Base-by-base conservation (phyloP, 768 basidiomycete species). In the Lactifluus hygrophoroides region DNA sequence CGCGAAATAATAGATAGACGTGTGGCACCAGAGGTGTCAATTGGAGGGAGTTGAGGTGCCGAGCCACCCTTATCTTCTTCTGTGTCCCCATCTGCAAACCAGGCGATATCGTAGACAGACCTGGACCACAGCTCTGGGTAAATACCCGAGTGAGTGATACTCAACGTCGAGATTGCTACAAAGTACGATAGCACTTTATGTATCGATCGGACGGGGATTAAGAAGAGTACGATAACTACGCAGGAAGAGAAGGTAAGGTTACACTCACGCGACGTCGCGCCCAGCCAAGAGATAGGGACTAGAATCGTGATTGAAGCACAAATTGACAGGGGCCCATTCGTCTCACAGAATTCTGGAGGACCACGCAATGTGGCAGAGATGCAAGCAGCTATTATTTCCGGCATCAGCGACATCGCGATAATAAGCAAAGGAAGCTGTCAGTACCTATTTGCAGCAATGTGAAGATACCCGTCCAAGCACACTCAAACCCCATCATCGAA, bases 61-160 rank as follows among this genome's bases (percentile, higher is more conserved):
- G 47, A 30, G 49, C 14, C 27, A 5, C 54, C 40, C n/a, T 28
- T 62, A 49, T 23, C 52, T 28, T n/a, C n/a, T n/a, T n/a, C 28
- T 14, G 16, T 45, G 25, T 45, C 37, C 6, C 38, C 52, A 3
- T 53, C 58, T 57, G 67, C 42, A 66, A 85, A 88, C 87, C 87
- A 88, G 16, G 76, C 75, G 19, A 86, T 72, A 14, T 72, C 67
- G 59, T 78, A 78, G 34, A 87, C 68, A 10, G 77, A 74, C 42
- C 71, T 72, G 28, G 50, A 69, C 85, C 85, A 88, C 54, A 88
- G 71, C 44, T 71, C 69, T 9, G 77, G 74, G 60, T 78, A 67
- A 10, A 65, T 62, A 49, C 65, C 64, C 25, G 69, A 66, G 63
- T 88, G 85, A 3, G 75, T 66, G 63, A 79, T 68, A 21, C 77